These are phyloP conservation scores for Alternaria atra DNA, from an alignment of 2,329 filamentous ascomycete genomes.

Conservation along the genomic window DNA sequence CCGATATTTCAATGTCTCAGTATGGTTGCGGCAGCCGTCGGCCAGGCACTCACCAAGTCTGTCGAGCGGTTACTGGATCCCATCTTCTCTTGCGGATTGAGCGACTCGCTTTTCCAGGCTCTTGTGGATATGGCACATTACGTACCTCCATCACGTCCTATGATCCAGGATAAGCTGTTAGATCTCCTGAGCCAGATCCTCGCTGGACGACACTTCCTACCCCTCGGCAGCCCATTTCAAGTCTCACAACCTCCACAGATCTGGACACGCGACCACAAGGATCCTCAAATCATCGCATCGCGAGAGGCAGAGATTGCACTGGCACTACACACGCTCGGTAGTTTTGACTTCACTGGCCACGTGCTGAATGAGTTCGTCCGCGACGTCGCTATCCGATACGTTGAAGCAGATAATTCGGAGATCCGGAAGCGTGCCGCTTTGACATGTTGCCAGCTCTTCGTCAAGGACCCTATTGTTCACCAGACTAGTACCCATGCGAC, in stretches of 20 bases:
- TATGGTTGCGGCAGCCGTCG: constrained; percentile 91
- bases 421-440: constrained; percentile 94
- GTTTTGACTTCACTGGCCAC: constrained; percentile 90
- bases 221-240: constrained; percentile 88
- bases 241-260: constrained; percentile 82
- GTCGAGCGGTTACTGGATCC: constrained; percentile 95
- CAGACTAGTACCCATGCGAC: constrained; percentile 97
- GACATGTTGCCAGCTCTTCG: constrained; percentile 97
- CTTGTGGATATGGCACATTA: constrained; percentile 99
- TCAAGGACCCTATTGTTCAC: constrained; percentile 95
- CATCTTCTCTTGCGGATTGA: constrained; percentile 95
- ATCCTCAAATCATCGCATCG: constrained; percentile 80
- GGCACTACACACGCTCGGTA: constrained; percentile 93
- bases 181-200: constrained; percentile 95
- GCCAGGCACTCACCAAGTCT: constrained; percentile 96
- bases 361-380: constrained; percentile 98
- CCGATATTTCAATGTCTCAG: constrained; percentile 98
- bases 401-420: constrained; percentile 92
- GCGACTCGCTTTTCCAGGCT: constrained; percentile 91
- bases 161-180: constrained; percentile 90
- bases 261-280: constrained; percentile 86
- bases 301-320: constrained; percentile 89
- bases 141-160: constrained; percentile 90
- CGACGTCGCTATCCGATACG: constrained; percentile 97
- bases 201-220: constrained; percentile 90